Evolutionary conservation across 768 basidiomycete genomes (phyloP).

Genomic region (Pleurotus sapidus): DNA sequence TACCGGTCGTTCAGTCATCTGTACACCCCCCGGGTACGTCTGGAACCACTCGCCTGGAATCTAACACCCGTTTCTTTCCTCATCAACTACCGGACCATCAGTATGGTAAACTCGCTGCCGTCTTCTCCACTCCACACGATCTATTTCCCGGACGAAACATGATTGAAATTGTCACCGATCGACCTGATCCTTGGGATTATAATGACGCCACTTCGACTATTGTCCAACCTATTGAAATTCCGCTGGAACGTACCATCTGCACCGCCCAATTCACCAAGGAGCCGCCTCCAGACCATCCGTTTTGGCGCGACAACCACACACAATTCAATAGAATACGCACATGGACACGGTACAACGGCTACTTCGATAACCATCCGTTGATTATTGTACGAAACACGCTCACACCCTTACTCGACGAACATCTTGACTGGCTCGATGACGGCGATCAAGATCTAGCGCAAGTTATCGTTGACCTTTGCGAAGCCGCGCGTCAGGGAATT

Average conservation of each 20-base stretch:
- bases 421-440: no score
- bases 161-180: neutral
- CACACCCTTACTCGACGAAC: no score
- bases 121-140: neutral
- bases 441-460: neutral
- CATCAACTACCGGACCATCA: no score
- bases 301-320: neutral
- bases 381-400: no score
- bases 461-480: neutral
- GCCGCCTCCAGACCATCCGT: neutral
- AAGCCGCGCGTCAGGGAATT: neutral
- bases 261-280: neutral
- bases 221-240: neutral
- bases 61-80: no score
- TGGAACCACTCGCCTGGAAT: no score
- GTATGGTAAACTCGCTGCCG: no score
- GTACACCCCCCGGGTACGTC: no score
- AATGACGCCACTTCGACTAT: neutral
- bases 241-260: neutral
- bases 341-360: no score
- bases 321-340: no score
- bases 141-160: neutral
- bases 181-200: neutral
- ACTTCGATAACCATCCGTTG: no score
- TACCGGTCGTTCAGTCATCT: no score